Evolutionary conservation across 305 asterid species (phyloP).

Genomic region (Striga hermonthica): DNA sequence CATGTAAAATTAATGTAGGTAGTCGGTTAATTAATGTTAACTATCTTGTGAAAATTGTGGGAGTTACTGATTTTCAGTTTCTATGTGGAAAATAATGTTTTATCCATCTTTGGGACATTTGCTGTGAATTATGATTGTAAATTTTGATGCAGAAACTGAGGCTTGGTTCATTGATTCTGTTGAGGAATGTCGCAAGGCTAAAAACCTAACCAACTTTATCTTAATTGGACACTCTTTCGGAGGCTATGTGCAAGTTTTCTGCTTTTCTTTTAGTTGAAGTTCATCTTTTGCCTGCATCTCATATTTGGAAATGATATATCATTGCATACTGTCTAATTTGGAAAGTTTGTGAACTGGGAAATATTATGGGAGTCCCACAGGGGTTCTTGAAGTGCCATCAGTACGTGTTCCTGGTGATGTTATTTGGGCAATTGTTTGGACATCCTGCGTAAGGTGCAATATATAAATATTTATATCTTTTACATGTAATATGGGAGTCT

Average conservation of each 20-base stretch:
- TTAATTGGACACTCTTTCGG: constrained; percentile 87
- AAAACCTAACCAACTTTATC: constrained; percentile 65
- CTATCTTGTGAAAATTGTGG: neutral
- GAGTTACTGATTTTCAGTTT: constrained; percentile 2
- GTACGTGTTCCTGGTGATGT: constrained; percentile 92
- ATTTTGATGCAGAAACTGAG: constrained; percentile 60
- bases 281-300: neutral
- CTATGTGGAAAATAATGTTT: neutral
- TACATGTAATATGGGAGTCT: constrained; percentile 2
- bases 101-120: neutral
- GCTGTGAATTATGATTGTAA: constrained; percentile 8
- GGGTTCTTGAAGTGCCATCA: constrained; percentile 78
- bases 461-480: neutral
- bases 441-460: constrained; percentile 69
- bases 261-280: too few species aligned
- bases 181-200: constrained; percentile 86
- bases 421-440: constrained; percentile 74
- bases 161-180: constrained; percentile 84
- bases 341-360: constrained; percentile 86
- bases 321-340: neutral
- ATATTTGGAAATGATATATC: too few species aligned
- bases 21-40: constrained; percentile 29
- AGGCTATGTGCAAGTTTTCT: constrained; percentile 72
- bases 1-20: constrained; percentile 81
- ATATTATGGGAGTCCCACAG: constrained; percentile 64